These are phyloP conservation scores for Silene conica DNA, from an alignment of 148 eudicot species.

Conservation along the genomic window DNA sequence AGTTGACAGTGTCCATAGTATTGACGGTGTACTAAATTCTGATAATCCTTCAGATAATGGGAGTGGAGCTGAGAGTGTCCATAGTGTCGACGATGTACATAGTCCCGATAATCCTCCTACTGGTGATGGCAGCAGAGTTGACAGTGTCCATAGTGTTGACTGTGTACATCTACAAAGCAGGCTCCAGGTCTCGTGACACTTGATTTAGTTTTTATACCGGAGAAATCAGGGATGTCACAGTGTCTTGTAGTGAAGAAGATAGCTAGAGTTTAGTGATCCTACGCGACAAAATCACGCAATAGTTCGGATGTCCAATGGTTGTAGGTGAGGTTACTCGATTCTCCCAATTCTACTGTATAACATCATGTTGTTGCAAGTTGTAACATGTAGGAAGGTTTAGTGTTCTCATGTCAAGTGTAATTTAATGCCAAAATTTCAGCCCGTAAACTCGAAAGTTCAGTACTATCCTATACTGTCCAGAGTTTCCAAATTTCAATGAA, in stretches of 20 bases:
- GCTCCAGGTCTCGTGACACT: slow-evolving; percentile 17
- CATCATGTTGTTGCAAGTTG: slow-evolving; percentile 13
- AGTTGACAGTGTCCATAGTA: slow-evolving; percentile 1
- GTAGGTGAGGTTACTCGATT: background rate
- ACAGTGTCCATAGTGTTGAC: slow-evolving; percentile 12
- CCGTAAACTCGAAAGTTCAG: too few species aligned
- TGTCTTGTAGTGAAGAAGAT: background rate
- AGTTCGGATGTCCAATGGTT: background rate
- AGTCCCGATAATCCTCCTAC: too few species aligned
- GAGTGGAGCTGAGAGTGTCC: too few species aligned
- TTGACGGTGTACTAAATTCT: slow-evolving; percentile 18
- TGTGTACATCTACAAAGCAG: slow-evolving; percentile 16
- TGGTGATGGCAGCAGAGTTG: background rate
- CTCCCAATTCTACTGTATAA: background rate
- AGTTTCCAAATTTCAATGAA: background rate
- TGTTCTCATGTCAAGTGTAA: background rate
- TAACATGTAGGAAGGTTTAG: slow-evolving; percentile 2
- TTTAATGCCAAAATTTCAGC: background rate
- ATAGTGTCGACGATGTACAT: too few species aligned
- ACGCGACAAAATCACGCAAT: background rate
- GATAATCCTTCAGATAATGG: slow-evolving; percentile 12
- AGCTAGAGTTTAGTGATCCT: slow-evolving; percentile 1
- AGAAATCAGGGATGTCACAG: background rate
- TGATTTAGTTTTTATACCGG: background rate
- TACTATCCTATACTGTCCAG: too few species aligned